Evolutionary conservation across 371 early-diverging fungal genomes (phyloP).

Genomic region (Apophysomyces trapeziformis): DNA sequence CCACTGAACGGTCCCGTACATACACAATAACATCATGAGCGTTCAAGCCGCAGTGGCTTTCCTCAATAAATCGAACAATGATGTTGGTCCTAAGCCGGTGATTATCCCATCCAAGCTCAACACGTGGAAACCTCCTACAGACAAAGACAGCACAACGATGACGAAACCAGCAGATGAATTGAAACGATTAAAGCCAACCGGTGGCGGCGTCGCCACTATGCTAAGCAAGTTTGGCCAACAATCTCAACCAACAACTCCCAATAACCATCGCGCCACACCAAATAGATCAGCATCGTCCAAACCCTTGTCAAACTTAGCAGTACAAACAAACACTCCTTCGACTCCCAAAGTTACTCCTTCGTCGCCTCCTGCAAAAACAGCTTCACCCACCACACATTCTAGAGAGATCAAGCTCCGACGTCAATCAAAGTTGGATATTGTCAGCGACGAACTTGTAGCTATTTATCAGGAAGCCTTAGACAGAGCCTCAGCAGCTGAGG

Average conservation of each 20-base stretch:
- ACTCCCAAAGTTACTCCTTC: constrained; percentile 6
- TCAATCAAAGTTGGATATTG: constrained; percentile 13
- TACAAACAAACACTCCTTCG: constrained; percentile 2
- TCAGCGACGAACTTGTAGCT: constrained; percentile 29
- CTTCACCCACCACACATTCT: neutral
- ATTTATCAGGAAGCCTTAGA: constrained; percentile 32
- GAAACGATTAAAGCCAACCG: constrained; percentile 17
- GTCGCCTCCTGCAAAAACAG: neutral
- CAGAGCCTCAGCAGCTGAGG: constrained; percentile 25
- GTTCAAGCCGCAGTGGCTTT: constrained; percentile 48
- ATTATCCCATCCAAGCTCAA: constrained; percentile 9
- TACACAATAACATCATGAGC: constrained; percentile 31
- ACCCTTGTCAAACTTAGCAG: neutral
- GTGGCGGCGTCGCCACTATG: constrained; percentile 27
- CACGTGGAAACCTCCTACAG: constrained; percentile 9
- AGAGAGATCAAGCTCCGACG: neutral
- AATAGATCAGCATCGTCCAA: constrained; percentile 3
- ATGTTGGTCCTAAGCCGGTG: constrained; percentile 11
- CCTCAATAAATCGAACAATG: constrained; percentile 31
- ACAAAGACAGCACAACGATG: neutral
- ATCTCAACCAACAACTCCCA: constrained; percentile 4
- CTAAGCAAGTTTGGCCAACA: constrained; percentile 30
- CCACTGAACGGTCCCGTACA: constrained; percentile 1
- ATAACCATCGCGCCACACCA: constrained; percentile 5
- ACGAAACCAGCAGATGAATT: constrained; percentile 16